phyloP scores from a whole-genome alignment of 495 filamentous ascomycete species.

The Penicillium ucsense region DNA sequence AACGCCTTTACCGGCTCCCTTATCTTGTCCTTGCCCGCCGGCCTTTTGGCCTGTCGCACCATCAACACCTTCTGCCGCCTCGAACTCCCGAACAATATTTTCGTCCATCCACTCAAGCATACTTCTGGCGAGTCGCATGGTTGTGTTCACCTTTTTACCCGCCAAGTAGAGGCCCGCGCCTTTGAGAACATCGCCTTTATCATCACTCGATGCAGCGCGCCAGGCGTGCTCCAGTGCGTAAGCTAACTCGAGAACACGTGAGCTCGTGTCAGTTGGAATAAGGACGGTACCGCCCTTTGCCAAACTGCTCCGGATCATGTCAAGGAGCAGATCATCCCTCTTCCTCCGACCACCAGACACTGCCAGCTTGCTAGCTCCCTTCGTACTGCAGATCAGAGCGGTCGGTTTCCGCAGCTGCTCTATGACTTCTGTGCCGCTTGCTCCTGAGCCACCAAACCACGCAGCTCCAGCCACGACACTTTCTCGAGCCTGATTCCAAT shows the following conservation, averaged over 20 bases:
- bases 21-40: conserved; percentile 26
- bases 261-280: conserved; percentile 91
- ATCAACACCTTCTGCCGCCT: conserved; percentile 54
- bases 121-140: conserved; percentile 79
- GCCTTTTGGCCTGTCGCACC: conserved; percentile 30
- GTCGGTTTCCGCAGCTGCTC: conserved; percentile 90
- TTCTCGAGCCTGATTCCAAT: conserved; percentile 94
- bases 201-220: conserved; percentile 52
- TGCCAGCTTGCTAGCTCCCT: conserved; percentile 63
- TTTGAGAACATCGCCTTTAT: conserved; percentile 47
- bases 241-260: conserved; percentile 83
- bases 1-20: conserved; percentile 34
- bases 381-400: conserved; percentile 80
- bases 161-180: conserved; percentile 70
- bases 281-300: conserved; percentile 83
- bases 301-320: conserved; percentile 67
- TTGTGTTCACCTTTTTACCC: conserved; percentile 67
- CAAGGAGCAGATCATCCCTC: conserved; percentile 75
- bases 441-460: conserved; percentile 77
- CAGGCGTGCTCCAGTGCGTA: conserved; percentile 90
- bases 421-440: conserved; percentile 78
- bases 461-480: conserved; percentile 88
- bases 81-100: conserved; percentile 80
- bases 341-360: conserved; percentile 63
- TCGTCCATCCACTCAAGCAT: conserved; percentile 99